A percentile compares a stretch with the other conserved stretches of the same genome.
phyloP scores from a whole-genome alignment of 208 protist genomes.

The Phytomonas sp. region DNA sequence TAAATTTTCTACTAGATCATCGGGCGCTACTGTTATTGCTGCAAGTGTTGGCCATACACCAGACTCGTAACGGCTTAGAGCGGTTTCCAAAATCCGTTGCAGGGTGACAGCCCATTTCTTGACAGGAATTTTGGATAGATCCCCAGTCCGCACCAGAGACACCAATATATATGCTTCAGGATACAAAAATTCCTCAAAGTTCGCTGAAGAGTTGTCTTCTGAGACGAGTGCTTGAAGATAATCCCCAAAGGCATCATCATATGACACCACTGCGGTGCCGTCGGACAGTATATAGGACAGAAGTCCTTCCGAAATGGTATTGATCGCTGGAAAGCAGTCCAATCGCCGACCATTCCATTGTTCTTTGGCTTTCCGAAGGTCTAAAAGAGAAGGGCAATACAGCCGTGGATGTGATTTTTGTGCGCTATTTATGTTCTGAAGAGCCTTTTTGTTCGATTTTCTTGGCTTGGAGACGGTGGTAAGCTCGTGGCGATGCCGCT shows the following conservation, averaged over 20 bases:
- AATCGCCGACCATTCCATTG: neutral
- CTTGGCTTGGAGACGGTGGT: conserved; percentile 20
- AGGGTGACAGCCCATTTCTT: conserved; percentile 36
- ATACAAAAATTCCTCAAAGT: conserved; percentile 52
- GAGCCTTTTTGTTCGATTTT: conserved; percentile 31
- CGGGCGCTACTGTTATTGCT: conserved; percentile 7
- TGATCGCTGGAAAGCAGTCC: conserved; percentile 33
- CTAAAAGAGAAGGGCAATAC: conserved; percentile 8
- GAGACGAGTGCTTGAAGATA: conserved; percentile 21
- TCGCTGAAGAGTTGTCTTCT: conserved; percentile 11
- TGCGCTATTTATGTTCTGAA: neutral
- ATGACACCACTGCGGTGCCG: conserved; percentile 12
- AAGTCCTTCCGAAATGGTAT: conserved; percentile 26
- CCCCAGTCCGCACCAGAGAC: conserved; percentile 40
- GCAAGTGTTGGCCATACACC: conserved; percentile 18
- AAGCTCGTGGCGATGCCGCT: conserved; percentile 24
- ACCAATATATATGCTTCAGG: conserved; percentile 49
- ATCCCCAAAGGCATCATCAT: conserved; percentile 16
- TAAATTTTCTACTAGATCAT: conserved; percentile 11
- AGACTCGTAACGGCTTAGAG: conserved; percentile 23
- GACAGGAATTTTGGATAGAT: conserved; percentile 34
- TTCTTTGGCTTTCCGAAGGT: conserved; percentile 2
- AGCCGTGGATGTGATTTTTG: conserved; percentile 9
- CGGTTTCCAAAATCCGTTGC: conserved; percentile 22
- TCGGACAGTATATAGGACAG: conserved; percentile 25